Conservation (phyloP, 2,329 filamentous ascomycete genomes). For the Aspergillus amoenus region DNA sequence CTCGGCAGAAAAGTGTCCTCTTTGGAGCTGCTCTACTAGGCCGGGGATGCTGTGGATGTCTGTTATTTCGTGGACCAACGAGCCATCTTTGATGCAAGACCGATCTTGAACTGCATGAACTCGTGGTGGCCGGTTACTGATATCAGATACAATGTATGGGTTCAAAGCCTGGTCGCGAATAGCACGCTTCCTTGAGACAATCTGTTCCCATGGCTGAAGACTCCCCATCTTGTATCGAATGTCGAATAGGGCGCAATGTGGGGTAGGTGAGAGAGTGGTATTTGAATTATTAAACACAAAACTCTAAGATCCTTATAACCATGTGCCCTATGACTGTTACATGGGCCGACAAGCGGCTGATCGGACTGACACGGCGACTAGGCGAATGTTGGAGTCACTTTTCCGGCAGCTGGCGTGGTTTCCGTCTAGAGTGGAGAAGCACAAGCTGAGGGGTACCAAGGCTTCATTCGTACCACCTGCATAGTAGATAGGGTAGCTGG, state of each 20-base stretch:
- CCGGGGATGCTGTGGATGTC: slow-evolving; percentile 29
- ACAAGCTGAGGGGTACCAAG: too few species aligned
- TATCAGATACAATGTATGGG: slow-evolving; percentile 28
- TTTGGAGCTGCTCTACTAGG: slow-evolving; percentile 22
- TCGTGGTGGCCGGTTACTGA: slow-evolving; percentile 24
- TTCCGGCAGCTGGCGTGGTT: background rate
- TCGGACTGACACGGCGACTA: background rate
- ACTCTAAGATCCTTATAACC: too few species aligned
- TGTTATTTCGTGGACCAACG: slow-evolving; percentile 28
- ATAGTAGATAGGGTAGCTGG: too few species aligned
- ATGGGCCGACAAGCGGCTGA: background rate
- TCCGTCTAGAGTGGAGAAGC: background rate
- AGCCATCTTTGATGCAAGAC: slow-evolving; percentile 22
- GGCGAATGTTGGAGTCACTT: background rate
- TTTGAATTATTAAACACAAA: too few species aligned
- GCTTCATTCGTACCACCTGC: too few species aligned
- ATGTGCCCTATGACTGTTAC: background rate
- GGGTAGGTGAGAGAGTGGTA: background rate
- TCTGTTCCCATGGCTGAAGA: slow-evolving; percentile 29
- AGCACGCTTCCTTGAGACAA: slow-evolving; percentile 28
- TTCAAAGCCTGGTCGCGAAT: slow-evolving; percentile 27
- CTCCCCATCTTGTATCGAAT: slow-evolving; percentile 20
- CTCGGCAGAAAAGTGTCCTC: slow-evolving; percentile 28
- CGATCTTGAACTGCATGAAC: slow-evolving; percentile 25
- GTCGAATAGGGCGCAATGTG: background rate